Evolutionary conservation across 441 rosid genomes (phyloP).

Genomic region (Cnidoscolus chayamansa): DNA sequence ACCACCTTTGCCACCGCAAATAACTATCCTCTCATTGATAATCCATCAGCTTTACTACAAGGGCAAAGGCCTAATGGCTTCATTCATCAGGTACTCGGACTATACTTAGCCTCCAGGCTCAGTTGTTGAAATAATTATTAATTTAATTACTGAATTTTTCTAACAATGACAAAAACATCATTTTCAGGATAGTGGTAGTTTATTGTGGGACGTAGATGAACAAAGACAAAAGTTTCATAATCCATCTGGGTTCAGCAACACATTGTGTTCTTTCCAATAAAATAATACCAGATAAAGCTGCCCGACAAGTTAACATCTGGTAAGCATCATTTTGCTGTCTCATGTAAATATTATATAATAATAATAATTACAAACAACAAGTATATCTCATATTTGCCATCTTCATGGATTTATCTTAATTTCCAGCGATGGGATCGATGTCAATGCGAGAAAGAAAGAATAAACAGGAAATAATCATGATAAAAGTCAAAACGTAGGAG

Average conservation of each 20-base stretch:
- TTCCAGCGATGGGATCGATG: constrained; percentile 22
- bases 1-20: constrained; percentile 24
- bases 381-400: too few species aligned
- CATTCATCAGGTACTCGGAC: constrained; percentile 36
- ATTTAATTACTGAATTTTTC: background rate
- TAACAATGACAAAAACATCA: constrained; percentile 29
- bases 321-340: constrained; percentile 37
- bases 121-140: background rate
- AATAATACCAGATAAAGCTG: constrained; percentile 24
- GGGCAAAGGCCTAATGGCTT: constrained; percentile 27
- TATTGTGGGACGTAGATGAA: constrained; percentile 51
- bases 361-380: background rate
- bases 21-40: constrained; percentile 34
- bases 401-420: too few species aligned
- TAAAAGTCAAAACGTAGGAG: constrained; percentile 3
- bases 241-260: constrained; percentile 44
- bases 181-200: constrained; percentile 42
- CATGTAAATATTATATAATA: background rate
- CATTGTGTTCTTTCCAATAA: constrained; percentile 53
- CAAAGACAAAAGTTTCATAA: constrained; percentile 45
- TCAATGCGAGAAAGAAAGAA: constrained; percentile 4
- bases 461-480: background rate
- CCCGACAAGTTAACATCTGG: constrained; percentile 35
- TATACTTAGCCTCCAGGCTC: too few species aligned
- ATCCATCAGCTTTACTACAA: constrained; percentile 33